Evolutionary conservation across 1,139 yeast species (phyloP), one percentile per base, ranked within the genome.

Genomic region (Zygoascus sp.): DNA sequence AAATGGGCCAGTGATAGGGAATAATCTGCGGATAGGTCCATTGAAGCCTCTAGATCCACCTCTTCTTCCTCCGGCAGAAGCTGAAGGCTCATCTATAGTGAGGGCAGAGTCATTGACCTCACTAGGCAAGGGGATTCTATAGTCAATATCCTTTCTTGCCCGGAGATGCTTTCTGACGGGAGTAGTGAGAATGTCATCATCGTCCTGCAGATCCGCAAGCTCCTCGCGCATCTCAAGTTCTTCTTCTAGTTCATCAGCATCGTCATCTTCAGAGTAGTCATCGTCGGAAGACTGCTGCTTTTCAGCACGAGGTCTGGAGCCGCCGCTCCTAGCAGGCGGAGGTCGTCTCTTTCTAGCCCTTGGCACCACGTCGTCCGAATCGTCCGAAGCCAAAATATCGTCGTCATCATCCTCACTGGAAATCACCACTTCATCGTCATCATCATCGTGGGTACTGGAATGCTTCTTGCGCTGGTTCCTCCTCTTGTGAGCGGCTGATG

Each of bases 101-200:
- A 57, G 64, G 52, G 68, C 70, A 32, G 76, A 75, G 41, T 70
- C 72, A 55, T 73, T 77, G 30, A 64, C 60, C 3, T 67, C 58
- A 6, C 87, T 71, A 1, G 96, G 95, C 1, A 96, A 96, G 0
- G 96, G 92, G 5, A 89, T 74, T n/a, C 84, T 78, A 62, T 89
- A 89, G 60, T 89, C 86, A 13, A 89, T 80, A 34, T 79, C 80
- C 50, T 84, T 82, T 49, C 96, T 69, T 56, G 87, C 92, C 53
- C 97, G 75, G 41, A 87, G 70, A 48, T 84, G 82, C 59, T 84
- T 83, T 57, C 69, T 63, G 28, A 78, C 67, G 17, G 80, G 77
- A 25, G 73, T 32, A 9, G 22, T 36, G 8, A 35, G 25, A 10
- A 35, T 16, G 19, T 46, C 48, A 32, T 41, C 66, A 55, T 78